Evolutionary conservation across 192 early-diverging fungal genomes (phyloP), one percentile per base, ranked within the genome.

Genomic region (Diversispora epigaea): DNA sequence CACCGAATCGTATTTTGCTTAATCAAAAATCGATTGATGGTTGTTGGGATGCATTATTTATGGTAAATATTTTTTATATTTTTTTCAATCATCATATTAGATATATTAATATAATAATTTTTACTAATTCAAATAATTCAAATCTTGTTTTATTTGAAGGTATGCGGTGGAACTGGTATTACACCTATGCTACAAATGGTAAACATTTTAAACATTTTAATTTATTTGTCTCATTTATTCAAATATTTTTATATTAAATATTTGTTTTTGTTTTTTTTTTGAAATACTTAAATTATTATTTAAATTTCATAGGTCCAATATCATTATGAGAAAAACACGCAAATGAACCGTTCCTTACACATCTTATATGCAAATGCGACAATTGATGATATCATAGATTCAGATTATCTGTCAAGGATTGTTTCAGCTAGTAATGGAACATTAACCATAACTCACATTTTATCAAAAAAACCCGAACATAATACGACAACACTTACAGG

Each of bases 81-180:
- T 32, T 32, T 2, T 1, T 32, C 25, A 32, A 32, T 32, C 25
- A 32, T 32, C 25, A 32, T 32, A 32, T 32, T 2, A 32, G 25
- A 32, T 32, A 32, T 32, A 32, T 1, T 32, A 32, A 32, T 32
- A 32, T 32, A 32, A 32, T 32, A 32, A 32, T 32, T 32, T 32
- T 32, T 32, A 32, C 25, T 32, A 32, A 32, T 32, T 32, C 25
- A 32, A 32, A 32, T 32, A 32, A 32, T 32, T 32, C 25, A 32
- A 32, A 32, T 32, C 25, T 32, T n/a, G n/a, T n/a, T n/a, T n/a
- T n/a, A n/a, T n/a, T n/a, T n/a, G 2, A 32, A 32, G 25, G 25
- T 76, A 57, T 58, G 54, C 41, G 75, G 75, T 39, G 75, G 75
- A 17, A 76, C 75, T 19, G 75, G 75, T 6, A 15, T 76, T 43